Percentiles rank a stretch among this genome's conserved stretches.
These are phyloP conservation scores for Asterophora lycoperdoides DNA, from an alignment of 768 basidiomycete species.

Conservation along the genomic window DNA sequence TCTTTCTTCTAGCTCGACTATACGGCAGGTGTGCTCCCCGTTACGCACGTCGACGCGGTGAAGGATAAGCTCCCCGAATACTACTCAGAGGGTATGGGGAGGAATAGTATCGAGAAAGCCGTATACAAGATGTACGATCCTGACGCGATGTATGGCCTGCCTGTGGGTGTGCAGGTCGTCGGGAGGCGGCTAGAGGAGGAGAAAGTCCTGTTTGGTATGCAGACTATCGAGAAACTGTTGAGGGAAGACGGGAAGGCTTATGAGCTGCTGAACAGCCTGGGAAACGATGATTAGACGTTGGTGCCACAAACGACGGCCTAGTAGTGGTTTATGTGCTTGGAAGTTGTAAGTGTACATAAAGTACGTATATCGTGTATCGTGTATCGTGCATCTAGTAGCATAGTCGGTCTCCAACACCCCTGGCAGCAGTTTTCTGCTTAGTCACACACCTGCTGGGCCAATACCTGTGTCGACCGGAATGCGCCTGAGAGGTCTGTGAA, in stretches of 20 bases:
- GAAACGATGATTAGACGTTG: too few species aligned
- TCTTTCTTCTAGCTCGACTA: conserved; percentile 36
- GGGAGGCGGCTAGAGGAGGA: conserved; percentile 61
- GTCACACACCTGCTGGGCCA: too few species aligned
- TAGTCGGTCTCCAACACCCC: too few species aligned
- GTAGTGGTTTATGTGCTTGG: too few species aligned
- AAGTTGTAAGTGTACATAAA: too few species aligned
- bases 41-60: conserved; percentile 46
- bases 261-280: conserved; percentile 10
- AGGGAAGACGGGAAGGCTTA: conserved; percentile 24
- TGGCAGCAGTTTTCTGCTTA: too few species aligned
- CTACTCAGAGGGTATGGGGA: conserved; percentile 27
- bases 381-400: too few species aligned
- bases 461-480: too few species aligned
- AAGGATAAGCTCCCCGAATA: conserved; percentile 34
- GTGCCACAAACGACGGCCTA: too few species aligned
- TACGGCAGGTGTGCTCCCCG: conserved; percentile 54
- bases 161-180: conserved; percentile 58
- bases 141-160: conserved; percentile 51
- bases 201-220: conserved; percentile 58
- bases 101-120: conserved; percentile 41
- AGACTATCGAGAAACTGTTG: conserved; percentile 40
- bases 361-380: too few species aligned
- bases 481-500: too few species aligned
- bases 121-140: conserved; percentile 50